phyloP scores from a whole-genome alignment of 371 early-diverging fungal genomes.

The Mortierella sp. region DNA sequence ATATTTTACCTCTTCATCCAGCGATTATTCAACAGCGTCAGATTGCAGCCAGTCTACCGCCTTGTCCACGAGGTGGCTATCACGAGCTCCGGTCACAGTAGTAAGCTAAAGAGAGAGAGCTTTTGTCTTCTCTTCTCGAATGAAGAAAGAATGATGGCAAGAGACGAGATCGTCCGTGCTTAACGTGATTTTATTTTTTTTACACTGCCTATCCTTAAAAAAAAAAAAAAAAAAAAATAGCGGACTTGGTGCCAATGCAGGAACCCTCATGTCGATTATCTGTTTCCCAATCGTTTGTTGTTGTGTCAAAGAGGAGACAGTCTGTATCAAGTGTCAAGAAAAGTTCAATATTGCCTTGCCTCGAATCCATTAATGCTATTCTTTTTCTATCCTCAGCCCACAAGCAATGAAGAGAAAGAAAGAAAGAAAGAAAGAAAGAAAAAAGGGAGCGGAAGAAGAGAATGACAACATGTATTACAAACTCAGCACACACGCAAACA shows the following conservation, averaged over 20 bases:
- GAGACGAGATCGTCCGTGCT: not conserved
- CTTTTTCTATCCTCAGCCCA: not conserved
- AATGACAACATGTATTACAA: conserved; percentile 2
- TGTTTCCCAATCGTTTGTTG: conserved; percentile 48
- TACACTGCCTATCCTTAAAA: conserved; percentile 7
- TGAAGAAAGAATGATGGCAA: not conserved
- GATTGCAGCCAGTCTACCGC: conserved; percentile 38
- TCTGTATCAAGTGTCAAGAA: conserved; percentile 46
- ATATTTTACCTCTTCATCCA: conserved; percentile 42
- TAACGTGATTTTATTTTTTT: not conserved
- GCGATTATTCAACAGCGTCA: conserved; percentile 47
- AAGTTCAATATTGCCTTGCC: conserved; percentile 43
- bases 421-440: conserved; percentile 2
- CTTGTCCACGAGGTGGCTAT: conserved; percentile 44
- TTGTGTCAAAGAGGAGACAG: conserved; percentile 36
- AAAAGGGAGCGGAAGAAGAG: not conserved
- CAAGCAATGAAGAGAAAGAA: not conserved
- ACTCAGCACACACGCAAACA: conserved; percentile 11
- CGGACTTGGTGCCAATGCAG: conserved; percentile 19
- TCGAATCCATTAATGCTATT: not conserved
- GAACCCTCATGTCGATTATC: conserved; percentile 26
- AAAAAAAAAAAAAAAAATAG: conserved; percentile 20
- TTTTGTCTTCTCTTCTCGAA: not conserved
- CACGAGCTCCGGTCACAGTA: conserved; percentile 33
- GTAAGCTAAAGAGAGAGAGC: conserved; percentile 20